A percentile compares a stretch with the other conserved stretches of the same genome.
These are phyloP conservation scores for Scenedesmus sp. DNA, from an alignment of 163 green algal species.

Conservation along the genomic window DNA sequence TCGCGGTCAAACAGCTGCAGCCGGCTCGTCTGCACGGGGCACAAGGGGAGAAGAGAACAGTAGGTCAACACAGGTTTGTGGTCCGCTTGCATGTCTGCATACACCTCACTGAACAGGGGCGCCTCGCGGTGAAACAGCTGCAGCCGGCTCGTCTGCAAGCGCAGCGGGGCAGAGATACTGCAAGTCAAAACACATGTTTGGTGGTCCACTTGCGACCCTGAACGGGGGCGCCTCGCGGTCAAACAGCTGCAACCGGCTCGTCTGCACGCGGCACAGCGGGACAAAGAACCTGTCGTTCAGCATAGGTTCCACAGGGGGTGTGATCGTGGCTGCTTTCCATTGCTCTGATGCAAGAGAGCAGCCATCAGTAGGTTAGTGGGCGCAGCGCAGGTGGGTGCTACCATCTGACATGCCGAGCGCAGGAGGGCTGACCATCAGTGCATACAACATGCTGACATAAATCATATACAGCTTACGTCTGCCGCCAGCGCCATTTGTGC, in stretches of 20 bases:
- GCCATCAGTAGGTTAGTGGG: too few species aligned
- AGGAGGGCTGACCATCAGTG: background rate
- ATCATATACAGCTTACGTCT: constrained; percentile 13
- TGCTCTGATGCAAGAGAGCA: too few species aligned
- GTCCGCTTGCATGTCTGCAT: too few species aligned
- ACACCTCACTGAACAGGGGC: constrained; percentile 95
- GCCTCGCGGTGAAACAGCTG: constrained; percentile 75
- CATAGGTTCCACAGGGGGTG: too few species aligned
- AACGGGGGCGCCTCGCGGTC: constrained; percentile 94
- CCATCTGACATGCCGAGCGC: background rate
- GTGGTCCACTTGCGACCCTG: constrained; percentile 59
- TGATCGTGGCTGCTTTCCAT: too few species aligned
- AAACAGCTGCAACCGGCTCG: constrained; percentile 41
- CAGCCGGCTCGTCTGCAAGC: constrained; percentile 9
- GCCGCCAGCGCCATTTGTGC: constrained; percentile 57
- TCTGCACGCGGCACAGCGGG: background rate
- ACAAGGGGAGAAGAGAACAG: too few species aligned
- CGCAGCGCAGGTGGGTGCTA: background rate
- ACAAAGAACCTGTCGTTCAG: too few species aligned
- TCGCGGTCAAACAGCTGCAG: constrained; percentile 73
- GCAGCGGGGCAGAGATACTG: background rate
- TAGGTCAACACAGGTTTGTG: too few species aligned
- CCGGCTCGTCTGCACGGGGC: constrained; percentile 13
- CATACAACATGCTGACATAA: background rate
- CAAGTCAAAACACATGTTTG: too few species aligned